Evolutionary conservation across 2,329 filamentous ascomycete genomes (phyloP), one percentile per base, ranked within the genome.

Genomic region (Aspergillus clavatus): DNA sequence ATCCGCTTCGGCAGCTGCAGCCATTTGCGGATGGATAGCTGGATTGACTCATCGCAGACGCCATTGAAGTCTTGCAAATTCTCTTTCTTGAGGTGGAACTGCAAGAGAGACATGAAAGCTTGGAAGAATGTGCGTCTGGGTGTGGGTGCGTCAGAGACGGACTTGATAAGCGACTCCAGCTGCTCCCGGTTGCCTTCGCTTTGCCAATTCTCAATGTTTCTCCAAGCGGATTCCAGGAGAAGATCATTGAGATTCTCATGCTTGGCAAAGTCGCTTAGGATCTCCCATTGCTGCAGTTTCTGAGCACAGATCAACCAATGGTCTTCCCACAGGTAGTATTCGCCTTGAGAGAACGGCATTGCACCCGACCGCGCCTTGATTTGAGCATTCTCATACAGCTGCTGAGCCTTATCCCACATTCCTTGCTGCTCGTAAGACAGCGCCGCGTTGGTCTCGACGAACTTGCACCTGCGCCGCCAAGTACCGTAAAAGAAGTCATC

Each of bases 251-350:
- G 86, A 62, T 98, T 98, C 65, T 99, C 94, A 60, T 98, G 93
- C 69, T 98, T 98, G 3, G 93, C 90, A 61, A 97, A 97, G 58
- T 99, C 94, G 51, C 89, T 89, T 26, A 99, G 70, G 45, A 99
- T 91, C 59, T 99, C 93, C 93, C 93, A 99, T 63, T 98, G 94
- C 66, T 98, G 94, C 37, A 99, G 77, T 71, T 98, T 98, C 70
- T 97, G 89, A 0, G 91, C 93, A 66, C 93, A 98, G 40, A 96
- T 79, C 33, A 98, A 84, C 93, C 93, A 99, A 59, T 98, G 94
- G 62, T 99, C 93, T 69, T 99, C 93, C 93, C 93, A 99, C 1
- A 99, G 79, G 81, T 95, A 96, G 69, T 99, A 99, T 68, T 99
- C 93, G 24, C 85, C 89, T 58, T 94, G 87, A 1, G 91, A 95